Conservation (phyloP, 1,139 yeast species). For the Meyerozyma carpophila region DNA sequence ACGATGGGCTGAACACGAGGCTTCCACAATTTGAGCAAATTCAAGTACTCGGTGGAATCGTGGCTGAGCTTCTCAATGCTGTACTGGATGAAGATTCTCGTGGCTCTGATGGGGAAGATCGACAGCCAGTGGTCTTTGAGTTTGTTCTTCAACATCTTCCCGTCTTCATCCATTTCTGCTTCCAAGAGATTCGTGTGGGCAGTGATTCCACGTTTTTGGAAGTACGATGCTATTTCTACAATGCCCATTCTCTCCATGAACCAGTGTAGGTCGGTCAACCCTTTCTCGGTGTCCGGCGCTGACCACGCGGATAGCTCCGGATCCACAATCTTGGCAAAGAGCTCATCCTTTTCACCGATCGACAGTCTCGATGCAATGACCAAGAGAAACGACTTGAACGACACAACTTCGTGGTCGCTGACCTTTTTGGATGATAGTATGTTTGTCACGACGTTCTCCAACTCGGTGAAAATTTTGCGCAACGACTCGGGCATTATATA, state of each 20-base stretch:
- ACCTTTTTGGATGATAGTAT: conserved; percentile 67
- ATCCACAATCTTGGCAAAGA: conserved; percentile 84
- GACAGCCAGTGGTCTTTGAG: conserved; percentile 91
- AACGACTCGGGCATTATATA: conserved; percentile 90
- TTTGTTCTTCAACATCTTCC: conserved; percentile 65
- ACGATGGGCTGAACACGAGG: conserved; percentile 89
- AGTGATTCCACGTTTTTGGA: conserved; percentile 74
- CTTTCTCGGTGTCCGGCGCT: conserved; percentile 84
- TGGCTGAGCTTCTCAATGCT: conserved; percentile 87
- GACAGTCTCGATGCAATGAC: conserved; percentile 89
- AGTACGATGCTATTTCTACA: conserved; percentile 87
- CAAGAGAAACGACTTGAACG: conserved; percentile 84
- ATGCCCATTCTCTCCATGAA: conserved; percentile 97
- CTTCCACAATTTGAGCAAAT: conserved; percentile 77
- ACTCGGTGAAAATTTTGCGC: conserved; percentile 71
- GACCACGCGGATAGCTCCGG: conserved; percentile 93
- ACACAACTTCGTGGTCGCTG: conserved; percentile 87
- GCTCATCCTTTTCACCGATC: conserved; percentile 59
- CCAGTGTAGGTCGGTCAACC: conserved; percentile 87
- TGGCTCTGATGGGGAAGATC: conserved; percentile 91
- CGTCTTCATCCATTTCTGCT: conserved; percentile 89
- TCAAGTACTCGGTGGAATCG: conserved; percentile 67
- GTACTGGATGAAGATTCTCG: conserved; percentile 90
- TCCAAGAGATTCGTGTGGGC: conserved; percentile 70
- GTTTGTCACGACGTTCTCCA: conserved; percentile 74